A percentile compares a stretch with the other conserved stretches of the same genome.
Conservation (phyloP, 169 alveolate genomes). For the Plasmodium sp. region DNA sequence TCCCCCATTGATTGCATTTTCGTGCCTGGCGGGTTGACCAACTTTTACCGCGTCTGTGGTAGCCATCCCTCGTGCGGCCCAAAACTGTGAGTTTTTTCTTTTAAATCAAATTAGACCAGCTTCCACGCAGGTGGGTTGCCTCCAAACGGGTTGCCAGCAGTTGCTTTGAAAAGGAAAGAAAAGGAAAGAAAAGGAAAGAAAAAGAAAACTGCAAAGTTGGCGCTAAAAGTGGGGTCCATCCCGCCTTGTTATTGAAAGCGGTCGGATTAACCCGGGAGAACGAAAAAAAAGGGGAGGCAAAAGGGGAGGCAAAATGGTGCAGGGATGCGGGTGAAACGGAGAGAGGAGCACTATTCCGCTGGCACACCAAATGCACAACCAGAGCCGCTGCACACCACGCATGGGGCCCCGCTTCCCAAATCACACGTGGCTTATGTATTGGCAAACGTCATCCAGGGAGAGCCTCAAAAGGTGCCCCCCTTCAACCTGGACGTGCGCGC, state of each 20-base stretch:
- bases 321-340: no score
- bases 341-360: neutral
- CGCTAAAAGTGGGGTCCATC: neutral
- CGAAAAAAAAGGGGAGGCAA: neutral
- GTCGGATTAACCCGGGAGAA: neutral
- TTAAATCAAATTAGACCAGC: neutral
- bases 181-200: neutral
- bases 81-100: neutral
- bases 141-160: neutral
- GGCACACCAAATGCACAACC: neutral
- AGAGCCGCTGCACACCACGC: neutral
- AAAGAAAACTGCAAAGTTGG: neutral
- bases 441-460: conserved; percentile 61
- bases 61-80: neutral
- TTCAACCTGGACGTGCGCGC: conserved; percentile 6
- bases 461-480: conserved; percentile 18
- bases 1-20: neutral
- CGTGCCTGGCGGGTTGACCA: neutral
- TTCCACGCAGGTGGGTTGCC: neutral
- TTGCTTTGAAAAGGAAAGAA: neutral
- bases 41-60: neutral
- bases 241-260: neutral
- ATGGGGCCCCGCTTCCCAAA: neutral
- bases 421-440: conserved; percentile 10
- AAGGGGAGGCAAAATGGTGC: neutral